A percentile compares a stretch with the other conserved stretches of the same genome.
Conservation (phyloP, 1,284 basidiomycete genomes). For the Schizophyllum amplum region DNA sequence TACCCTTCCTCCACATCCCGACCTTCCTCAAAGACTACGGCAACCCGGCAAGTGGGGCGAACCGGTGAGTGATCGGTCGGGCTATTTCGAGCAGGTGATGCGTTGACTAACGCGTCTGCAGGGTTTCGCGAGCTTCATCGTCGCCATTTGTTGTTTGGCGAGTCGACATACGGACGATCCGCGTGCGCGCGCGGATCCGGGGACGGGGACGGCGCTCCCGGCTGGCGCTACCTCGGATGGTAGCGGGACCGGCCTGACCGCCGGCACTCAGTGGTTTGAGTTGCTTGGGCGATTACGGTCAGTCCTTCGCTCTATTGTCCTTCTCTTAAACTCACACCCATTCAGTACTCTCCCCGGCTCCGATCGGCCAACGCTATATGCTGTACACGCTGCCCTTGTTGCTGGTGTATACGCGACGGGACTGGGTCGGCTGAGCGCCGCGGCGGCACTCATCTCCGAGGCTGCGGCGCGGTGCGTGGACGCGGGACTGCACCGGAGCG, state of each 20-base stretch:
- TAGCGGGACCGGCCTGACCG: conserved; percentile 61
- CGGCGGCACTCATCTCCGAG: conserved; percentile 77
- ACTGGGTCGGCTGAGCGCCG: conserved; percentile 79
- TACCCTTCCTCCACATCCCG: conserved; percentile 87
- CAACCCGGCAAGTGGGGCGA: conserved; percentile 90
- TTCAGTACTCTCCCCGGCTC: conserved; percentile 52
- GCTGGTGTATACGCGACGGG: conserved; percentile 86
- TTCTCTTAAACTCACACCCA: too few relatives aligned
- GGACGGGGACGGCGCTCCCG: not conserved
- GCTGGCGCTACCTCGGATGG: not conserved
- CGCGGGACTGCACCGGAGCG: conserved; percentile 78
- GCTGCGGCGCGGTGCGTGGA: conserved; percentile 80
- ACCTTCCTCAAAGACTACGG: conserved; percentile 88
- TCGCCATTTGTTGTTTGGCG: conserved; percentile 81
- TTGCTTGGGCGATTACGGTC: conserved; percentile 78
- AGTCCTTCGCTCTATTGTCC: not conserved
- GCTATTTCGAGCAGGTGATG: too few relatives aligned
- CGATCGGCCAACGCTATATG: conserved; percentile 85
- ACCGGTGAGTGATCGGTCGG: conserved; percentile 27
- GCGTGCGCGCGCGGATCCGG: conserved; percentile 72
- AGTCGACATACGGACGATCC: conserved; percentile 87
- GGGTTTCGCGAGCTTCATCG: conserved; percentile 86
- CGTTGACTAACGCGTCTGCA: not conserved
- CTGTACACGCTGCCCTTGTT: conserved; percentile 80
- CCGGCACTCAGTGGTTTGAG: conserved; percentile 88